Conservation (phyloP, 371 early-diverging fungal genomes). For the Lichtheimia ornata region DNA sequence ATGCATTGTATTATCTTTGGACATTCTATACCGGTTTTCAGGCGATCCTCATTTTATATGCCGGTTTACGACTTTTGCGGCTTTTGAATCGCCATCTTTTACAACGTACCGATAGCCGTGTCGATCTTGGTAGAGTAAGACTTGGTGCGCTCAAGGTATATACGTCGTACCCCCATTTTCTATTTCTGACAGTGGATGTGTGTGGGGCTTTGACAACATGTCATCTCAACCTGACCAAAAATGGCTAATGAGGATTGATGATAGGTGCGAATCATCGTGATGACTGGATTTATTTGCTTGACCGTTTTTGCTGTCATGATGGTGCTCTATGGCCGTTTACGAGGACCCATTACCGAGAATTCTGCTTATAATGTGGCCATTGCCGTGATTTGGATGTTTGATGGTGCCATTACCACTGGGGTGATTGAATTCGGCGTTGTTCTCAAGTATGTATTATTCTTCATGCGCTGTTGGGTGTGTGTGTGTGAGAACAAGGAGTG, state of each 20-base stretch:
- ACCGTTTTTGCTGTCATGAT: conserved; percentile 23
- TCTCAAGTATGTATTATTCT: conserved; percentile 26
- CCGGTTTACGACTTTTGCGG: conserved; percentile 21
- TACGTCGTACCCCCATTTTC: neutral
- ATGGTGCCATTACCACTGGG: conserved; percentile 26
- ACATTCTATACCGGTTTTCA: conserved; percentile 15
- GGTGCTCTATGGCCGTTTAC: conserved; percentile 18
- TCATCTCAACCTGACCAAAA: too few species aligned
- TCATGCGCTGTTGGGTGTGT: too few species aligned
- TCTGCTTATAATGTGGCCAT: conserved; percentile 17
- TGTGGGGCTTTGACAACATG: too few species aligned
- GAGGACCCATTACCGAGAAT: conserved; percentile 14
- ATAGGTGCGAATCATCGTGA: conserved; percentile 18
- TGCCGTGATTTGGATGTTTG: conserved; percentile 24
- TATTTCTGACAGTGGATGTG: too few species aligned
- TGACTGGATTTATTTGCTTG: conserved; percentile 14
- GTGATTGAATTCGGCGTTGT: conserved; percentile 28
- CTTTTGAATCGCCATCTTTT: conserved; percentile 16
- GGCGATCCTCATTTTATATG: conserved; percentile 13
- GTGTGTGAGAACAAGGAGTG: too few species aligned
- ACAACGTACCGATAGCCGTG: conserved; percentile 13
- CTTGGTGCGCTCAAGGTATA: conserved; percentile 28
- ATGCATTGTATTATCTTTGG: conserved; percentile 25
- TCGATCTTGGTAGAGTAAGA: conserved; percentile 19
- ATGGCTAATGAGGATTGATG: neutral